phyloP scores from a whole-genome alignment of 2,329 filamentous ascomycete genomes.

The Fonsecaea erecta region DNA sequence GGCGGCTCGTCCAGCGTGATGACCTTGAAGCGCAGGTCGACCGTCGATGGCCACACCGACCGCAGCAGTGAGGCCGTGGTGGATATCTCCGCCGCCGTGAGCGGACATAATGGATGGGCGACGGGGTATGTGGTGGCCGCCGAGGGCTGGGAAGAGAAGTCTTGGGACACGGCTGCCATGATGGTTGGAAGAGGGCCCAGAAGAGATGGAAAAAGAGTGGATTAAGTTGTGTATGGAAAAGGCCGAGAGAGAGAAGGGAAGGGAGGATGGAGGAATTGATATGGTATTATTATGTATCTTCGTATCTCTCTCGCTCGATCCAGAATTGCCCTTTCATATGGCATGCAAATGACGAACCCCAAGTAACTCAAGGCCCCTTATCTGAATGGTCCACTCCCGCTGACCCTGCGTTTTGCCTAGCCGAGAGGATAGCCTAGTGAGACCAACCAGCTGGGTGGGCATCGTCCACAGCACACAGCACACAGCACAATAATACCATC shows the following conservation, averaged over 20 bases:
- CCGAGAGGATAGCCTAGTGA: neutral
- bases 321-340: too few species aligned
- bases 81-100: conserved; percentile 40
- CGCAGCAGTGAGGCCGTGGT: conserved; percentile 38
- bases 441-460: neutral
- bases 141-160: conserved; percentile 27
- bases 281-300: too few species aligned
- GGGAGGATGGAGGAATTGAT: neutral
- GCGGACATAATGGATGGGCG: conserved; percentile 40
- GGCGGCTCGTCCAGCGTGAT: conserved; percentile 69
- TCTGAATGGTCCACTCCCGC: neutral
- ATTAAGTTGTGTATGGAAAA: neutral
- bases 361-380: neutral
- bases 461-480: neutral
- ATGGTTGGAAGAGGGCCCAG: conserved; percentile 3
- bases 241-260: neutral
- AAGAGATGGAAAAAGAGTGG: neutral
- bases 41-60: conserved; percentile 38
- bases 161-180: conserved; percentile 33
- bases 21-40: conserved; percentile 62
- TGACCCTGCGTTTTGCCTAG: neutral
- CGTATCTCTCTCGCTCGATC: too few species aligned
- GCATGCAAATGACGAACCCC: neutral
- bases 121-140: conserved; percentile 33
- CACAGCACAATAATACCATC: neutral